A percentile compares a stretch with the other conserved stretches of the same genome.
Evolutionary conservation across 108 stramenopile genomes (phyloP).

Genomic region (Licmophora abbreviata): DNA sequence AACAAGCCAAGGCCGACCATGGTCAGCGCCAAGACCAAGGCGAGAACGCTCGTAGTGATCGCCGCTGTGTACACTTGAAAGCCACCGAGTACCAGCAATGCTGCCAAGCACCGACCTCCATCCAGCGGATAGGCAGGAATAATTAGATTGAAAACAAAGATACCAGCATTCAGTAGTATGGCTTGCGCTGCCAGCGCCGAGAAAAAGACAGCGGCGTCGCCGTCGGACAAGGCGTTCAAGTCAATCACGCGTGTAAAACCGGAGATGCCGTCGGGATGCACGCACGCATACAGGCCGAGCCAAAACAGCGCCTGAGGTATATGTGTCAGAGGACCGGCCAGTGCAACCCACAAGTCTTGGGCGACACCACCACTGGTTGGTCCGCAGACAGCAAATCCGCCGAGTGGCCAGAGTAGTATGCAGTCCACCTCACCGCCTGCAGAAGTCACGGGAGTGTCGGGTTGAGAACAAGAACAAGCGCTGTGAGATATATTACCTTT

Average conservation of each 20-base stretch:
- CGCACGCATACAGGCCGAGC: conserved; percentile 16
- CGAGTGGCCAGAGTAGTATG: conserved; percentile 40
- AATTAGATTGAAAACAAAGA: conserved; percentile 18
- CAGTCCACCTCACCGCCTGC: conserved; percentile 33
- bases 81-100: conserved; percentile 6
- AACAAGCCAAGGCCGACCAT: background rate
- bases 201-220: conserved; percentile 25
- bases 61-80: background rate
- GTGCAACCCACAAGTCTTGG: conserved; percentile 32
- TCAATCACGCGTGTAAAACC: background rate
- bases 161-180: conserved; percentile 7
- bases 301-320: conserved; percentile 30
- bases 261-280: conserved; percentile 6
- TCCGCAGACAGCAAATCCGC: conserved; percentile 37
- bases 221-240: conserved; percentile 8
- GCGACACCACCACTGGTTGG: conserved; percentile 14
- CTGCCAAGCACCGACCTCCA: conserved; percentile 37
- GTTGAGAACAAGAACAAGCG: too few species aligned
- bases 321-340: conserved; percentile 35
- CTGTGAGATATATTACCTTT: too few species aligned
- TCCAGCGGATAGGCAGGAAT: conserved; percentile 26
- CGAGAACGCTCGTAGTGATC: background rate
- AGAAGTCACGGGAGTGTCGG: too few species aligned
- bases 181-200: conserved; percentile 15
- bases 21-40: background rate